A percentile compares a stretch with the other conserved stretches of the same genome.
phyloP scores from a whole-genome alignment of 495 filamentous ascomycete genomes.

The Hypoxylon intermedium region DNA sequence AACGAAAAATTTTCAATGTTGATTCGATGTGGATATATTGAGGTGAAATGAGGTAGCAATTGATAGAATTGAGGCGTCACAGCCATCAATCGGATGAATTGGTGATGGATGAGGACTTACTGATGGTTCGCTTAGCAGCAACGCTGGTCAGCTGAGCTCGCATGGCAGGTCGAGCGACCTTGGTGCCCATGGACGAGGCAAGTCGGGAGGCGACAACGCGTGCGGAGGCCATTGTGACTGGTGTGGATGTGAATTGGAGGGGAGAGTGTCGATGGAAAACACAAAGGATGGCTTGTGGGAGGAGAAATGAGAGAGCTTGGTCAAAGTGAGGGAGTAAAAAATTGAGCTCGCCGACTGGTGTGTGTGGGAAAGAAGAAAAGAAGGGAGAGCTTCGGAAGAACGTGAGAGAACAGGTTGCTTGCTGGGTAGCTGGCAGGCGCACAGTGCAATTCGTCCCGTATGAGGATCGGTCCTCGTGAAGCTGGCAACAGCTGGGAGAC shows the following conservation, averaged over 20 bases:
- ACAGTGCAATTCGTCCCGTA: constrained; percentile 17
- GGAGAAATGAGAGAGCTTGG: constrained; percentile 37
- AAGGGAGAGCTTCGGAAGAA: constrained; percentile 44
- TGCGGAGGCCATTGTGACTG: constrained; percentile 74
- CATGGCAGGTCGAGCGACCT: constrained; percentile 74
- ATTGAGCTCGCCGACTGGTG: constrained; percentile 48
- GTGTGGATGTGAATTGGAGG: constrained; percentile 48
- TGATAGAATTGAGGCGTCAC: constrained; percentile 10
- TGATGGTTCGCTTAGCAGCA: constrained; percentile 74
- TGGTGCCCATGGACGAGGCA: constrained; percentile 73
- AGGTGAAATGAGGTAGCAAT: constrained; percentile 11
- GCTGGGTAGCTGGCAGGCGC: constrained; percentile 28
- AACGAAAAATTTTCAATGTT: constrained; percentile 15
- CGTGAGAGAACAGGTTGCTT: constrained; percentile 36
- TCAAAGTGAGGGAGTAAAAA: constrained; percentile 45
- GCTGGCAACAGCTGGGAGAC: background rate
- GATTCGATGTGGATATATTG: background rate
- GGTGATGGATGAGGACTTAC: constrained; percentile 46
- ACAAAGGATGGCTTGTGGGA: constrained; percentile 44
- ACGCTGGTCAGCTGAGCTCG: constrained; percentile 63
- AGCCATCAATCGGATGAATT: constrained; percentile 21
- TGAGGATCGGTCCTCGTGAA: constrained; percentile 26
- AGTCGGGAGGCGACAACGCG: constrained; percentile 73
- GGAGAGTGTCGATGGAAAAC: constrained; percentile 49
- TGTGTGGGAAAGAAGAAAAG: constrained; percentile 49